Evolutionary conservation across 208 protist genomes (phyloP).

Genomic region (Acanthamoeba royreba): DNA sequence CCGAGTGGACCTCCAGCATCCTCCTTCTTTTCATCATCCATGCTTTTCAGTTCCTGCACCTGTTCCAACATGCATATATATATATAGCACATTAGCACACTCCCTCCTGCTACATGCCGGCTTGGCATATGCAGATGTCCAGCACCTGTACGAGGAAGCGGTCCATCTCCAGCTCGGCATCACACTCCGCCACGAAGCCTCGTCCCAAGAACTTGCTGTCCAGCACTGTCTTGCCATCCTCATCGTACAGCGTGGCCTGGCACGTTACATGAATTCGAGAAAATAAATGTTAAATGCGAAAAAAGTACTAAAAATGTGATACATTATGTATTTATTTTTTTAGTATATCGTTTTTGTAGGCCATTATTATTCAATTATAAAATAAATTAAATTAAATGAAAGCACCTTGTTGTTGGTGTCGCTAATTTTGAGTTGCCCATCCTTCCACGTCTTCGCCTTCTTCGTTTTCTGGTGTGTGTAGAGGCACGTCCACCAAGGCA

Average conservation of each 20-base stretch:
- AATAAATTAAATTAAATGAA: neutral
- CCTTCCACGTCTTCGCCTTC: slow-evolving; percentile 23
- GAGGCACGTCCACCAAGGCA: neutral
- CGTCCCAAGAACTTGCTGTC: slow-evolving; percentile 15
- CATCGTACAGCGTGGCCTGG: slow-evolving; percentile 40
- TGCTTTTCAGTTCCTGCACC: neutral
- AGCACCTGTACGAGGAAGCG: slow-evolving; percentile 3
- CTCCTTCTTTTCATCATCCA: neutral
- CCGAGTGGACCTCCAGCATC: neutral
- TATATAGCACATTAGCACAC: too few relatives aligned
- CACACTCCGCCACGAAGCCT: neutral
- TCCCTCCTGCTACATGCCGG: too few relatives aligned
- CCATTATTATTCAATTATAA: neutral
- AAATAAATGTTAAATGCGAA: neutral
- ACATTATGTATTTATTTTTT: neutral
- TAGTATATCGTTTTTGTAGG: neutral
- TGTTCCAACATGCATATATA: too few relatives aligned
- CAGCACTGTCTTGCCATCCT: neutral
- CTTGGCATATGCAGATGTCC: neutral
- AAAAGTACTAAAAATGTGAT: neutral
- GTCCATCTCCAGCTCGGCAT: slow-evolving; percentile 39
- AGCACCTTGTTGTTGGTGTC: slow-evolving; percentile 16
- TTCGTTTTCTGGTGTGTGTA: slow-evolving; percentile 51
- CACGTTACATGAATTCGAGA: neutral
- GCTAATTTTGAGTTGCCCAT: neutral